These are phyloP conservation scores for Globisporangium polare DNA, from an alignment of 352 stramenopile species.

Conservation along the genomic window DNA sequence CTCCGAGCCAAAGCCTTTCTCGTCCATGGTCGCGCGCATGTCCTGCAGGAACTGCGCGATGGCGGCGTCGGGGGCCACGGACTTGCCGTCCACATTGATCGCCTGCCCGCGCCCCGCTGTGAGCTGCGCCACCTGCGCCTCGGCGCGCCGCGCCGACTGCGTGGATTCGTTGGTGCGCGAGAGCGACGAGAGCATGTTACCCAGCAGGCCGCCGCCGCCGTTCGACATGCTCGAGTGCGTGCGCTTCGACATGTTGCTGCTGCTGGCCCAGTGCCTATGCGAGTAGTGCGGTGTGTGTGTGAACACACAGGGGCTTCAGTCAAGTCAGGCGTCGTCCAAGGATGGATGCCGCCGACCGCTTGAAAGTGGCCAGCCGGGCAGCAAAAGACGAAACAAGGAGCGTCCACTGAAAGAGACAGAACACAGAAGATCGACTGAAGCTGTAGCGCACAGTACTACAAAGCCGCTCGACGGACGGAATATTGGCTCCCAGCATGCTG, in stretches of 20 bases:
- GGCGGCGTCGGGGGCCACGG: slow-evolving; percentile 60
- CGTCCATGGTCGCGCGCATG: slow-evolving; percentile 73
- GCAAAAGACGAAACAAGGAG: not conserved
- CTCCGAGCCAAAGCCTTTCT: slow-evolving; percentile 70
- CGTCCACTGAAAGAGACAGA: too few relatives aligned
- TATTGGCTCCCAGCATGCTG: too few relatives aligned
- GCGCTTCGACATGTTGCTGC: slow-evolving; percentile 60
- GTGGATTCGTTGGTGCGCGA: slow-evolving; percentile 75
- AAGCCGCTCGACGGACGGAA: too few relatives aligned
- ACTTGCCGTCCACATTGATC: slow-evolving; percentile 67
- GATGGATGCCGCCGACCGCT: not conserved
- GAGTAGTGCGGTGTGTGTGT: not conserved
- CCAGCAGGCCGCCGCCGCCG: slow-evolving; percentile 31
- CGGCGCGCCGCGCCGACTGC: slow-evolving; percentile 66
- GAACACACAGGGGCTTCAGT: not conserved
- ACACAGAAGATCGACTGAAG: too few relatives aligned
- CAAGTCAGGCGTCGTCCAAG: too few relatives aligned
- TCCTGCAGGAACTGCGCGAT: slow-evolving; percentile 81
- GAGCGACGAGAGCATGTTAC: slow-evolving; percentile 71
- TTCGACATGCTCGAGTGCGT: slow-evolving; percentile 42
- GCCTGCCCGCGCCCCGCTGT: slow-evolving; percentile 66
- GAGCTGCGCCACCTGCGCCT: slow-evolving; percentile 69
- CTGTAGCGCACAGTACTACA: too few relatives aligned
- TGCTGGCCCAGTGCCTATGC: not conserved
- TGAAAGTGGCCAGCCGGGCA: not conserved